Evolutionary conservation across 306 rosid genomes (phyloP).

Genomic region (Begonia loranthoides): DNA sequence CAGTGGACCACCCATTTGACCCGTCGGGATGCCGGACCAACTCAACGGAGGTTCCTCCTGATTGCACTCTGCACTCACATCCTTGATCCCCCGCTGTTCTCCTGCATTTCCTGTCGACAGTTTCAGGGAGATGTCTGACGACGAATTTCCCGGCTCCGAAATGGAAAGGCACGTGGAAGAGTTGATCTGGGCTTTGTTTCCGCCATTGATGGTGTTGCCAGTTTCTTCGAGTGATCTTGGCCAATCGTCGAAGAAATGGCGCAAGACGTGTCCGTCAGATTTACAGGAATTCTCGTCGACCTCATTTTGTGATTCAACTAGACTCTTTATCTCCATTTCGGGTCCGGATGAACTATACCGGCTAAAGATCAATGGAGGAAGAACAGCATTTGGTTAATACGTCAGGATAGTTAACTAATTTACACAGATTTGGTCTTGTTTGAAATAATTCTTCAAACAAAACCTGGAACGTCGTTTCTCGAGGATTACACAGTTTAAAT

Average conservation of each 20-base stretch:
- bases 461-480: too few species aligned
- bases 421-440: too few species aligned
- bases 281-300: slow-evolving; percentile 26
- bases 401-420: too few species aligned
- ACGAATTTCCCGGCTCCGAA: slow-evolving; percentile 43
- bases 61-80: slow-evolving; percentile 21
- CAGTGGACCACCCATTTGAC: slow-evolving; percentile 92
- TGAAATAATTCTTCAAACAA: too few species aligned
- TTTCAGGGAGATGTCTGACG: slow-evolving; percentile 77
- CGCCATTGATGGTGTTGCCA: slow-evolving; percentile 14
- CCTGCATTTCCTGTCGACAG: slow-evolving; percentile 54
- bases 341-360: slow-evolving; percentile 24
- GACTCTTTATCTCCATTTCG: slow-evolving; percentile 26
- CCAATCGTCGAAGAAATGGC: slow-evolving; percentile 98
- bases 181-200: slow-evolving; percentile 10
- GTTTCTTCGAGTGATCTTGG: slow-evolving; percentile 56
- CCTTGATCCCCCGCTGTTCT: slow-evolving; percentile 13
- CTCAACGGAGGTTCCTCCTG: slow-evolving; percentile 36
- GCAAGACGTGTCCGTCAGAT: slow-evolving; percentile 55
- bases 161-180: slow-evolving; percentile 58
- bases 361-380: neutral
- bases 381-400: too few species aligned
- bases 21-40: slow-evolving; percentile 63
- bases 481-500: too few species aligned
- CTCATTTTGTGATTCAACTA: slow-evolving; percentile 24